Base-by-base conservation (phyloP, 2,329 filamentous ascomycete species). In the Aspergillus brasiliensis region DNA sequence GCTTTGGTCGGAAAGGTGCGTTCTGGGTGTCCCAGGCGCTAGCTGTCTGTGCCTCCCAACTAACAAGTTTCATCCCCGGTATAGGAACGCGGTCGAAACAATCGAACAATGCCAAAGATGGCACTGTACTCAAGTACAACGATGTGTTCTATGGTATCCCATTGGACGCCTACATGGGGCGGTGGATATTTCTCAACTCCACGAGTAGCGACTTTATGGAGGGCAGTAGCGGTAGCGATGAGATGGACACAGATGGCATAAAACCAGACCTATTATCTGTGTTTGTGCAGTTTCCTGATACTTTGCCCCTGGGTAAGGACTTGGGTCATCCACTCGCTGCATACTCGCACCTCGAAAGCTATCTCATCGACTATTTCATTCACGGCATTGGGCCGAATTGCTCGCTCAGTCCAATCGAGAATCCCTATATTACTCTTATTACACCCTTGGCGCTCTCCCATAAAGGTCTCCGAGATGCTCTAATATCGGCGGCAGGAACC, bases 321-420 rank as follows among this genome's bases (percentile, higher is more conserved):
- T 40, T 59, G 2, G 56, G 56, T 5, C 65, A 65, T 28, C 67
- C 64, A 11, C 54, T 65, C 13, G 34, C 55, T 3, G 13, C 57
- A 3, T 65, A 63, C 31, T 34, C 63, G 8, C 28, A 58, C 5
- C 51, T 55, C 3, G 64, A 67, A 47, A 42, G 58, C 38, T 64
- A 67, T 53, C 67, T 71, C 15, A 62, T 71, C 3, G 60, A 67
- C 49, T 75, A 72, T 56, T 75, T 72, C 28, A 69, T 74, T 42
- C 47, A 61, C 6, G 68, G 62, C 5, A 69, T 75, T 37, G 71
- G 66, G 1, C 71, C 72, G 0, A 67, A 68, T 19, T 75, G 72
- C 56, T 73, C 72, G 4, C 60, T 74, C 4, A 74, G 68, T 38
- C 47, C 58, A 15, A 60, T 60, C 3, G 56, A 70, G 21, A 75